Evolutionary conservation across 2,329 filamentous ascomycete species (phyloP).

Genomic region (Trichoderma afroharzianum): DNA sequence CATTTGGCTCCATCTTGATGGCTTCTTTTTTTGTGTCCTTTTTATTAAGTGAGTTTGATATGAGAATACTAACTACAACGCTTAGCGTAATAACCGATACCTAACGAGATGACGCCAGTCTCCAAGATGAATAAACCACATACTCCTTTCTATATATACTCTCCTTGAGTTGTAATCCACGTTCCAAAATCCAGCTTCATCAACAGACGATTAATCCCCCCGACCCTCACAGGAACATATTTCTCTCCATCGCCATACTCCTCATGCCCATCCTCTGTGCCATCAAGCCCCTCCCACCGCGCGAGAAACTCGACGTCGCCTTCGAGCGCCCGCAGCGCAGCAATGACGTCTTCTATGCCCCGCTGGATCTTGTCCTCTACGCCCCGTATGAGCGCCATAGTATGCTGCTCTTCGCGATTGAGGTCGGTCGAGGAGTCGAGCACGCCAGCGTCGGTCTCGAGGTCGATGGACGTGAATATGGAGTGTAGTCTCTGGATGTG

Average conservation of each 20-base stretch:
- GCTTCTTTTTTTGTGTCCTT: background rate
- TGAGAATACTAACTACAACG: background rate
- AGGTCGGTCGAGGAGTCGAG: slow-evolving; percentile 72
- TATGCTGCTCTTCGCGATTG: slow-evolving; percentile 66
- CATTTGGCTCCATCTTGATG: background rate
- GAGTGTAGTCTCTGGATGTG: slow-evolving; percentile 71
- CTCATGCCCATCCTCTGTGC: background rate
- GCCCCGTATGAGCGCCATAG: slow-evolving; percentile 60
- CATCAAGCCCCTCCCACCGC: slow-evolving; percentile 38
- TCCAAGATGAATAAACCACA: background rate
- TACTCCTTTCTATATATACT: slow-evolving; percentile 15
- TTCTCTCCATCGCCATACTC: slow-evolving; percentile 17
- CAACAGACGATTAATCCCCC: slow-evolving; percentile 76
- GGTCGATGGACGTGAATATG: slow-evolving; percentile 73
- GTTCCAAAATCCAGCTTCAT: slow-evolving; percentile 82
- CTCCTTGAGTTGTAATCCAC: slow-evolving; percentile 44
- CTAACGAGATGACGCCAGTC: background rate
- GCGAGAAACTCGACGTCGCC: slow-evolving; percentile 42
- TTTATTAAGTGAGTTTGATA: background rate
- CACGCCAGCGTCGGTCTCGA: slow-evolving; percentile 78
- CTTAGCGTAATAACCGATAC: background rate
- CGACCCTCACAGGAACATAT: slow-evolving; percentile 69
- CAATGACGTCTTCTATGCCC: slow-evolving; percentile 66
- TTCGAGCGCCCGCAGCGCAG: slow-evolving; percentile 45
- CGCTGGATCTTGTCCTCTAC: slow-evolving; percentile 62